These are phyloP conservation scores for Pythium biforme DNA, from an alignment of 352 stramenopile species.

Conservation along the genomic window DNA sequence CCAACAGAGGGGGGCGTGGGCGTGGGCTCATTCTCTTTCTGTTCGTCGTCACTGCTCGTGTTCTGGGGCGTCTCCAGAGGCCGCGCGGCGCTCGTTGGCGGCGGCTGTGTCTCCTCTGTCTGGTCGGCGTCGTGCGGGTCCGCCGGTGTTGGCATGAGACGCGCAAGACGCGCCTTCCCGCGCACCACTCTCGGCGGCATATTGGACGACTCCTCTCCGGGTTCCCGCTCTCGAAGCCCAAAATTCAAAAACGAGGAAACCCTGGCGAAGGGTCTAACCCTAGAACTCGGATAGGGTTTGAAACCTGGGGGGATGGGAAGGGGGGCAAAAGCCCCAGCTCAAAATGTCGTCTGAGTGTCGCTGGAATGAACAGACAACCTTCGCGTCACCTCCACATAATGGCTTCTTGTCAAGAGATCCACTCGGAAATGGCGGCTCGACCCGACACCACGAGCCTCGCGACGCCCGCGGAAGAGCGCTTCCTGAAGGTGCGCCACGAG, in stretches of 20 bases:
- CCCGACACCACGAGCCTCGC: constrained; percentile 5
- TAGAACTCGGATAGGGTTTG: constrained; percentile 12
- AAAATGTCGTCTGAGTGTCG: constrained; percentile 5
- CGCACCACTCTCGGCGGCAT: background rate
- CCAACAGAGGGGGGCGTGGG: background rate
- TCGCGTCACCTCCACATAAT: constrained; percentile 14
- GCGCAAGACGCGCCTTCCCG: background rate
- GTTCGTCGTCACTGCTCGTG: constrained; percentile 12
- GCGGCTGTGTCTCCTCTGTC: background rate
- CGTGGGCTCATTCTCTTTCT: constrained; percentile 10
- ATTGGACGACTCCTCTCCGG: no score
- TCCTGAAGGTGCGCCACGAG: constrained; percentile 35
- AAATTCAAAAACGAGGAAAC: constrained; percentile 4
- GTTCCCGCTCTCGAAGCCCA: constrained; percentile 10
- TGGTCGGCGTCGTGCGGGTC: background rate
- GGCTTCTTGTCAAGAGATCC: background rate
- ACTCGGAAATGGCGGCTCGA: constrained; percentile 1
- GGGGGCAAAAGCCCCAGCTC: no score
- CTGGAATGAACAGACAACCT: constrained; percentile 2
- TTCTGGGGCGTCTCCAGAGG: background rate
- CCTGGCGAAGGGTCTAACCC: constrained; percentile 1
- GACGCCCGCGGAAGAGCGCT: constrained; percentile 37
- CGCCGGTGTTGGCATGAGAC: background rate
- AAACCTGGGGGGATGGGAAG: no score
- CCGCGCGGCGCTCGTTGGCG: background rate